Evolutionary conservation across 2,329 filamentous ascomycete genomes (phyloP).

Genomic region (Onygenales sp.): DNA sequence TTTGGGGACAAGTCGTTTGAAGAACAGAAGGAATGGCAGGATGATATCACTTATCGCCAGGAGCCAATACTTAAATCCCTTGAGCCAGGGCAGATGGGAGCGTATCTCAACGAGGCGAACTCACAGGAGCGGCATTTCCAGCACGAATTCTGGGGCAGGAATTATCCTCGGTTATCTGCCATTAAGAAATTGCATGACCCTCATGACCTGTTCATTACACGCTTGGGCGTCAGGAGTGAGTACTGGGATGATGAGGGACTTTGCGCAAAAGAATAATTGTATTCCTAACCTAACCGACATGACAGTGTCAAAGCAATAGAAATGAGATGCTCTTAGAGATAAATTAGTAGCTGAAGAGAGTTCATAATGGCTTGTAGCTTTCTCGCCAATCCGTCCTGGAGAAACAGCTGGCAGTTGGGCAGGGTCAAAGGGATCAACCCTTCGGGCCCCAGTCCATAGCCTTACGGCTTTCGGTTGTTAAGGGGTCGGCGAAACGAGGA

Average conservation of each 20-base stretch:
- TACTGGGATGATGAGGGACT: conserved; percentile 3
- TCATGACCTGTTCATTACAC: conserved; percentile 36
- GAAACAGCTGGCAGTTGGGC: neutral
- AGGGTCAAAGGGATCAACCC: neutral
- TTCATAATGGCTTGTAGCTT: neutral
- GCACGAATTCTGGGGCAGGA: conserved; percentile 31
- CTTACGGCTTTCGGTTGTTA: neutral
- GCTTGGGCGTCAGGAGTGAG: conserved; percentile 43
- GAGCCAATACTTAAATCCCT: neutral
- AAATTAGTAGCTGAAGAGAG: neutral
- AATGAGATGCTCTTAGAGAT: too few relatives aligned
- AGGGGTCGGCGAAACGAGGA: neutral
- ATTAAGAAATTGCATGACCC: conserved; percentile 36
- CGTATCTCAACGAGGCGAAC: conserved; percentile 32
- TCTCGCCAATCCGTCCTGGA: neutral
- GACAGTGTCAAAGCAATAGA: conserved; percentile 34
- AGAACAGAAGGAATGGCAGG: neutral
- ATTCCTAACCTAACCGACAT: too few relatives aligned
- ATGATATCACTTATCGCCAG: neutral
- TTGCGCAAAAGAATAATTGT: neutral
- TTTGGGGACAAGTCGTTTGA: neutral
- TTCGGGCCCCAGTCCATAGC: neutral
- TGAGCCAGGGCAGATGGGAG: conserved; percentile 12
- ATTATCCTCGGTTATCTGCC: conserved; percentile 24
- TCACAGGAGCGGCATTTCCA: conserved; percentile 29